Percentiles rank a stretch among this genome's conserved stretches.
Conservation (phyloP, 208 protist species). For the Acanthamoeba lenticulata region DNA sequence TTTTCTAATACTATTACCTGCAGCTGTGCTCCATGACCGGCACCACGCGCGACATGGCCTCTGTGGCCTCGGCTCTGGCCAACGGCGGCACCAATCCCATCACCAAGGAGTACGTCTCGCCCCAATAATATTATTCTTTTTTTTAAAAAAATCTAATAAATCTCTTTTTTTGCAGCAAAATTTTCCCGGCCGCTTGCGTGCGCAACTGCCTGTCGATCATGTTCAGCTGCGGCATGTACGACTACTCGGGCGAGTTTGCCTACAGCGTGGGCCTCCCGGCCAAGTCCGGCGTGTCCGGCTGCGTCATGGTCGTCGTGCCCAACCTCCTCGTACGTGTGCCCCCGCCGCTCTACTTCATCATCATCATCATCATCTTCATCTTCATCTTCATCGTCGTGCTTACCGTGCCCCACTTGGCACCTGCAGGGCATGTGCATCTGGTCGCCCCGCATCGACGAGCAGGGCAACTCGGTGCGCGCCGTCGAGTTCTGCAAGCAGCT, state of each 20-base stretch:
- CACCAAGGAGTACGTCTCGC: slow-evolving; percentile 64
- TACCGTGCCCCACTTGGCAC: too few relatives aligned
- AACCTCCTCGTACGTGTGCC: slow-evolving; percentile 64
- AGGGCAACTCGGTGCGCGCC: slow-evolving; percentile 74
- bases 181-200: slow-evolving; percentile 21
- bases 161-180: slow-evolving; percentile 1
- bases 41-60: slow-evolving; percentile 71
- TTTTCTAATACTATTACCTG: slow-evolving; percentile 17
- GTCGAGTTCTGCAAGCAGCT: slow-evolving; percentile 75
- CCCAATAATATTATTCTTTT: neutral
- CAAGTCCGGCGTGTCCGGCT: slow-evolving; percentile 75
- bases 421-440: slow-evolving; percentile 76
- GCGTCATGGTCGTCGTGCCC: slow-evolving; percentile 77
- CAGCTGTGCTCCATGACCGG: slow-evolving; percentile 70
- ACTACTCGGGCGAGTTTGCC: slow-evolving; percentile 69
- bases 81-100: slow-evolving; percentile 79
- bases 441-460: slow-evolving; percentile 74
- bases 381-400: neutral
- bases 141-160: neutral
- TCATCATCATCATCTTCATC: neutral
- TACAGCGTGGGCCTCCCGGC: slow-evolving; percentile 70
- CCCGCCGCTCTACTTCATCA: neutral
- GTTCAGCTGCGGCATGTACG: slow-evolving; percentile 73
- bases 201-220: slow-evolving; percentile 67
- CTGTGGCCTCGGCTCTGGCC: slow-evolving; percentile 79